Evolutionary conservation across 1,284 basidiomycete genomes (phyloP), one percentile per base, ranked within the genome.

Genomic region (Melampsora larici-populina): DNA sequence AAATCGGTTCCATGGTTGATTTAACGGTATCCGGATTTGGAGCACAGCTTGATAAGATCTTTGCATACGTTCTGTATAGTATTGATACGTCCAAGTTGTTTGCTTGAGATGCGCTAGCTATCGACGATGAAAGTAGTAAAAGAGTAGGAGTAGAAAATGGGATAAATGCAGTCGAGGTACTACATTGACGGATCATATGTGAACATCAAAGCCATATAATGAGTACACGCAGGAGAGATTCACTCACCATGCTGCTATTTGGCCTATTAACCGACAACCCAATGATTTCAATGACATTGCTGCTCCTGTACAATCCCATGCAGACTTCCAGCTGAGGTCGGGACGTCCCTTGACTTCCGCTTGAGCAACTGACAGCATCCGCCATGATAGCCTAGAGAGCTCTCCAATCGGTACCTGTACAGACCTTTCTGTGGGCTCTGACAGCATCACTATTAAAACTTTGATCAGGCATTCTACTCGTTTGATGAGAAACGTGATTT

Each of bases 201-300:
- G 46, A 29, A 7, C 31, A 26, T 69, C 9, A 49, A 29, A 31
- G 49, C 1, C 15, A 49, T 26, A 62, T 18, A 36, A 24, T 29
- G 36, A 29, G n/a, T 2, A 29, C 11, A 26, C 13, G 33, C 31
- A 71, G 33, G 43, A 7, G 7, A 43, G 18, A 63, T 18, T 48
- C 29, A 43, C 43, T 13, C 13, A 72, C 70, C 21, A 72, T 62
- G 60, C 21, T 13, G 58, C 70, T 15, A 72, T 15, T 48, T 62
- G 60, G 21, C 55, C 58, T n/a, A 72, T 46, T 43, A 72, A 46
- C 40, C 70, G 70, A 72, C 70, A 72, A n/a, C 70, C 70, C 33
- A 72, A 29, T 15, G 58, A 18, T 15, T 60, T 31, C 29, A 43
- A 2, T n/a, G 33, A 46, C 21, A 63, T n/a, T 11, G 58, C 63